Evolutionary conservation across 2,329 filamentous ascomycete species (phyloP).

Genomic region (Myriosclerotinia curreyana): DNA sequence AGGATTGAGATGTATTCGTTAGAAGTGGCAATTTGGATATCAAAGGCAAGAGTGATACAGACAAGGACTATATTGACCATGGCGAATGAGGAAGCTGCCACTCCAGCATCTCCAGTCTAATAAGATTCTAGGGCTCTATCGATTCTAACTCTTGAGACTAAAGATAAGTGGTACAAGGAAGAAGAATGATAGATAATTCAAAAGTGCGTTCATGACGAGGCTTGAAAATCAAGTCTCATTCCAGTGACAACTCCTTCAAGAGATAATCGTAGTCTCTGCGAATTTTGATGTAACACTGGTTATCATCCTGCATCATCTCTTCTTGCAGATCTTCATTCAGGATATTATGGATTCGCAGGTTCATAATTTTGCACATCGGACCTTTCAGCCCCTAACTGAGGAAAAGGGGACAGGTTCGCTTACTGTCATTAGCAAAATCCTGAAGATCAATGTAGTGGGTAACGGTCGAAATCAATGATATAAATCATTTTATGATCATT

Average conservation of each 20-base stretch:
- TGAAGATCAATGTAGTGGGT: background rate
- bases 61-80: background rate
- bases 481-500: background rate
- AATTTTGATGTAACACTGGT: constrained; percentile 5
- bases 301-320: background rate
- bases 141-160: background rate
- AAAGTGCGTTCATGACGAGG: too few species aligned
- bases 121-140: background rate
- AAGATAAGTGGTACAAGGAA: background rate
- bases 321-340: background rate
- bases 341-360: background rate
- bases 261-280: background rate
- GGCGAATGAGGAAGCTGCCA: background rate
- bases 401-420: constrained; percentile 18
- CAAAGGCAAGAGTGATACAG: background rate
- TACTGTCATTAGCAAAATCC: background rate
- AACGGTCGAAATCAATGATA: background rate
- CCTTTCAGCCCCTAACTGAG: constrained; percentile 2
- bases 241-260: background rate
- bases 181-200: background rate
- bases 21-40: background rate
- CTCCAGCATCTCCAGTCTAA: background rate
- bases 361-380: constrained; percentile 17
- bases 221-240: background rate
- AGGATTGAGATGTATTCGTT: background rate